Evolutionary conservation across 768 basidiomycete genomes (phyloP).

Genomic region (Suillus brevipes): DNA sequence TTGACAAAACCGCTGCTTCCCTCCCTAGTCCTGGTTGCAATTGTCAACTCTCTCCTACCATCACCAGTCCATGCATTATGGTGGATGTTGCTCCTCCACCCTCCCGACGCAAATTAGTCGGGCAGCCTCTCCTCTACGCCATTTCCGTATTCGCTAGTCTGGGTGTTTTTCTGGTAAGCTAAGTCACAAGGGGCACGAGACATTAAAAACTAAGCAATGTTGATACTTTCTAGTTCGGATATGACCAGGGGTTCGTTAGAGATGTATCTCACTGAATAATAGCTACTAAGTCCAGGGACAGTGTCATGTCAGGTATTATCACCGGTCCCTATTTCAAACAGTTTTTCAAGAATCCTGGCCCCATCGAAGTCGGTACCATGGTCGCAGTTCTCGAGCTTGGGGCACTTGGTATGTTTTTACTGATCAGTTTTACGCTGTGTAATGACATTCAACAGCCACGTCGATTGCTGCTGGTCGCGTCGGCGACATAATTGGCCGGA

Average conservation of each 20-base stretch:
- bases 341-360: slow-evolving; percentile 77
- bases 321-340: slow-evolving; percentile 80
- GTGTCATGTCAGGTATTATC: slow-evolving; percentile 91
- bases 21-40: slow-evolving; percentile 9
- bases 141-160: slow-evolving; percentile 82
- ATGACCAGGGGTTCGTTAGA: slow-evolving; percentile 73
- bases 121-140: slow-evolving; percentile 74
- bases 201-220: slow-evolving; percentile 1
- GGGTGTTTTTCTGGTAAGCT: slow-evolving; percentile 79
- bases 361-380: slow-evolving; percentile 85
- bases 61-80: slow-evolving; percentile 49
- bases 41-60: slow-evolving; percentile 17
- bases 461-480: slow-evolving; percentile 87
- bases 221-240: slow-evolving; percentile 59
- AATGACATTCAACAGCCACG: slow-evolving; percentile 54
- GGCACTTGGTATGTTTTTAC: slow-evolving; percentile 68
- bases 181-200: slow-evolving; percentile 3
- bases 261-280: slow-evolving; percentile 12
- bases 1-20: neutral
- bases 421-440: neutral
- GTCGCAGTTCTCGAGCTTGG: slow-evolving; percentile 94
- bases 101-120: slow-evolving; percentile 60
- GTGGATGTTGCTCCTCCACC: slow-evolving; percentile 29
- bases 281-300: slow-evolving; percentile 27
- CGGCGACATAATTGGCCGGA: slow-evolving; percentile 84